Evolutionary conservation across 2,329 filamentous ascomycete genomes (phyloP), one percentile per base, ranked within the genome.

Genomic region (Arthrobotrys entomopaga): DNA sequence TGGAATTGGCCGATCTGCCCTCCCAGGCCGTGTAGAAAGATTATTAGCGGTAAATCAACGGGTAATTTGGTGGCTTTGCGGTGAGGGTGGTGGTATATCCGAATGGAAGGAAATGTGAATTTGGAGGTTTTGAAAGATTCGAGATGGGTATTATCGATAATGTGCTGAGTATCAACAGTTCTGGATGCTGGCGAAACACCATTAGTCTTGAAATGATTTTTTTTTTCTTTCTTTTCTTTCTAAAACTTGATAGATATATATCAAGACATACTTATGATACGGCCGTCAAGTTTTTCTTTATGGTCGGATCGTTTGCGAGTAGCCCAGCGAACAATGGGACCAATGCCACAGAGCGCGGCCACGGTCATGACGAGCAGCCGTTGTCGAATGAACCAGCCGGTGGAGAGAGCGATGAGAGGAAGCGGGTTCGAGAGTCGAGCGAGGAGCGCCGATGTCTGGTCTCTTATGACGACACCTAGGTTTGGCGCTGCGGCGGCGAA

Each of bases 11-110:
- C 90, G 22, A 93, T 86, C 0, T 92, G 96, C 56, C 95, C 95
- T n/a, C 94, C 95, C 8, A 98, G 85, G 74, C 95, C 95, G 79
- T 98, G 95, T 67, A 98, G 85, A 80, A 96, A 97, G 49, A 98
- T 93, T 2, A 98, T 83, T 8, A 99, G 83, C 0, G 95, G 95
- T 10, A 97, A 82, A 0, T 91, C 89, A 0, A 87, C 85, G 0
- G 92, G 91, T 2, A 98, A 85, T 80, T 95, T 91, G 72, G 89
- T 87, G n/a, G 89, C 88, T 79, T 97, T 92, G 19, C 89, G 87
- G 82, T 97, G 95, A 64, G 87, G 87, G 66, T 90, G 87, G 82
- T 90, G 93, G 81, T 98, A 97, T 49, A 93, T 89, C 66, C 94
- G 88, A 76, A 98, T 86, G 34, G 86, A 87, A 1, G 88, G 86